These are phyloP conservation scores for Lippia alba DNA, from an alignment of 305 asterid species.

Conservation along the genomic window DNA sequence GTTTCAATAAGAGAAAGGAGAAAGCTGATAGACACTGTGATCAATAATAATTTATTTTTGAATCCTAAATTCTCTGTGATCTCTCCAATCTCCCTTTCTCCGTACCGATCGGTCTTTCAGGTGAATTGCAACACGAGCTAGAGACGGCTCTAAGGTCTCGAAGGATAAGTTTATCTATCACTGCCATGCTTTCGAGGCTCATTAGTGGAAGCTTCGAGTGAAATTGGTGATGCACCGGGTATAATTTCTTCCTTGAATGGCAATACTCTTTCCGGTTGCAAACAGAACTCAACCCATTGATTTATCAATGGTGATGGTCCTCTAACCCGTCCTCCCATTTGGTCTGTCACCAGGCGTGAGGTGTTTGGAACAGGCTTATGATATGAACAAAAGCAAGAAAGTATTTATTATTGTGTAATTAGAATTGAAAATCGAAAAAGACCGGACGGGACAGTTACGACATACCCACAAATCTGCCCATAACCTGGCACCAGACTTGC, in stretches of 20 bases:
- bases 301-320: constrained; percentile 81
- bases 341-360: constrained; percentile 58
- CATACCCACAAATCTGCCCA: constrained; percentile 94
- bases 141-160: no score
- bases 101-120: no score
- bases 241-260: constrained; percentile 68
- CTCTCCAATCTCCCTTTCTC: no score
- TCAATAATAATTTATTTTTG: no score
- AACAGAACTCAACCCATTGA: constrained; percentile 91
- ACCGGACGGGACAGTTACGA: background rate
- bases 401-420: background rate
- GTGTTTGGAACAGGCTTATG: constrained; percentile 76
- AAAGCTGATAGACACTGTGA: no score
- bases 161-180: no score
- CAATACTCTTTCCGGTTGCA: constrained; percentile 71
- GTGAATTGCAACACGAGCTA: no score
- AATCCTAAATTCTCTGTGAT: no score
- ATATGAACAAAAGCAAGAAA: constrained; percentile 12
- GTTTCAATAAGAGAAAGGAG: no score
- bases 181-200: constrained; percentile 34
- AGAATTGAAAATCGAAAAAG: no score
- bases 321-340: constrained; percentile 81
- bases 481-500: constrained; percentile 84
- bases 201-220: constrained; percentile 47
- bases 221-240: constrained; percentile 79